phyloP scores from a whole-genome alignment of 768 basidiomycete species.

The Tephrocybe sp. region DNA sequence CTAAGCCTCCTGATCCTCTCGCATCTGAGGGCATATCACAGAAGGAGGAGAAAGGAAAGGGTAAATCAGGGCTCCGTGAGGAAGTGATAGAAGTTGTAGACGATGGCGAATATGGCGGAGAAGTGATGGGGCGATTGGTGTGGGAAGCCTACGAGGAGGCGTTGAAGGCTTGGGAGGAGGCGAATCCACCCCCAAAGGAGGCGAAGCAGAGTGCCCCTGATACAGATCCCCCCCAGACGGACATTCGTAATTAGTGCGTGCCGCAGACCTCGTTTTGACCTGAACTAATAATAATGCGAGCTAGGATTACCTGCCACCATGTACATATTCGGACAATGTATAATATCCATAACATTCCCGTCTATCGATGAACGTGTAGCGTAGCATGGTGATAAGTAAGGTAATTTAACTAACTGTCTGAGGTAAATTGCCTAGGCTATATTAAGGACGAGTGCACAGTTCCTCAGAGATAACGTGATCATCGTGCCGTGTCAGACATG shows the following conservation, averaged over 20 bases:
- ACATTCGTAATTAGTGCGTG: conserved; percentile 9
- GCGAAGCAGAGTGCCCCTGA: conserved; percentile 12
- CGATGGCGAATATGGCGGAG: conserved; percentile 73
- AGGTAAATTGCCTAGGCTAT: neutral
- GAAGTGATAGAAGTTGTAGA: conserved; percentile 44
- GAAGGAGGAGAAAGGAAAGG: conserved; percentile 26
- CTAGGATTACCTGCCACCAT: neutral
- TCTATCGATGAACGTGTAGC: no score
- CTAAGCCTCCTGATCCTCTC: conserved; percentile 15
- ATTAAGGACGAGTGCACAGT: neutral
- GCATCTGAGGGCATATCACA: conserved; percentile 22
- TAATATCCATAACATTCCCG: neutral
- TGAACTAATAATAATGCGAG: neutral
- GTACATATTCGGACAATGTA: conserved; percentile 4
- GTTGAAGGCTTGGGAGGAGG: conserved; percentile 66
- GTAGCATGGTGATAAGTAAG: no score
- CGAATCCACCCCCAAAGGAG: conserved; percentile 25
- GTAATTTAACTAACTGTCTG: no score
- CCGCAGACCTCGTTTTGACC: neutral
- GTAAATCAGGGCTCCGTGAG: conserved; percentile 22
- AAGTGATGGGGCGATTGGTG: conserved; percentile 61
- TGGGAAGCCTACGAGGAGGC: conserved; percentile 78
- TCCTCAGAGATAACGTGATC: neutral
- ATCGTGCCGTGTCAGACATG: no score
- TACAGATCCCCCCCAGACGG: conserved; percentile 4